Conservation (phyloP, 148 eudicot genomes). For the Rhododendron simsii region DNA sequence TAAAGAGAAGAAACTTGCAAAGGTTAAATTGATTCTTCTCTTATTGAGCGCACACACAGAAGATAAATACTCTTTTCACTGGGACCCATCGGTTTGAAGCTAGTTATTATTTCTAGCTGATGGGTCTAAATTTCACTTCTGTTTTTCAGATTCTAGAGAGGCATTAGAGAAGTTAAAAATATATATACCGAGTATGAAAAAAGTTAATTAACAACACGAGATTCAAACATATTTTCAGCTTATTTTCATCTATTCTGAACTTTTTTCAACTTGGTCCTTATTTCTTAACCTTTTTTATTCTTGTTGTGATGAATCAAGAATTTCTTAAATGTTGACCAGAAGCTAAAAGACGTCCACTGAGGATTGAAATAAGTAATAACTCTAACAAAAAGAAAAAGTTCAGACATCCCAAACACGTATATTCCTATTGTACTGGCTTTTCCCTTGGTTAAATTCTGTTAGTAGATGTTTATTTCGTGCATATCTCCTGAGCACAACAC, state of each 20-base stretch:
- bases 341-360: not conserved
- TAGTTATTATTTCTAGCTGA: not conserved
- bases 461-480: not conserved
- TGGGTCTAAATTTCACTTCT: not conserved
- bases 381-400: not conserved
- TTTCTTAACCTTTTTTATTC: not conserved
- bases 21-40: constrained; percentile 39
- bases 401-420: not conserved
- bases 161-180: not conserved
- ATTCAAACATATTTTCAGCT: not conserved
- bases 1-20: constrained; percentile 93
- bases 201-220: not conserved
- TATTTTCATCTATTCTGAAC: not conserved
- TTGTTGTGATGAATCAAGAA: not conserved
- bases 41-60: not conserved
- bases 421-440: not conserved
- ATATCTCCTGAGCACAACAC: constrained; percentile 40
- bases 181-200: not conserved
- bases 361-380: not conserved
- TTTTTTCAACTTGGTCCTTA: not conserved
- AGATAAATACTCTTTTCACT: not conserved
- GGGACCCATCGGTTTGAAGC: not conserved
- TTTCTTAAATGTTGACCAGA: not conserved
- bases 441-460: not conserved
- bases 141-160: not conserved